phyloP scores from a whole-genome alignment of 108 stramenopile genomes.

The Epithemia pelagica region DNA sequence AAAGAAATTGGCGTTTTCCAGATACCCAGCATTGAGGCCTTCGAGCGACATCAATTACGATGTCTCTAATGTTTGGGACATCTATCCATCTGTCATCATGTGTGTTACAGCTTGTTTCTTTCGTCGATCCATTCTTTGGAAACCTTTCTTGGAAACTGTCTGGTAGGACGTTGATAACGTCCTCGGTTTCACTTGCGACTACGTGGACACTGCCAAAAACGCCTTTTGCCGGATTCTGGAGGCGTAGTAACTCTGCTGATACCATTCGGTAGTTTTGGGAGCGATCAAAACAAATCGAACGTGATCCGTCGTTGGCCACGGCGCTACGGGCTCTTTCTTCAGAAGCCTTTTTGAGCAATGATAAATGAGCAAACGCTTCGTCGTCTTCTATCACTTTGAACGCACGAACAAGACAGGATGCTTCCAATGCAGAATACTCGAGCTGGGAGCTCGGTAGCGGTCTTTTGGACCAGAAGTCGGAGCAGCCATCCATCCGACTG shows the following conservation, averaged over 20 bases:
- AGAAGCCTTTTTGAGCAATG: constrained; percentile 6
- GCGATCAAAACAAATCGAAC: constrained; percentile 12
- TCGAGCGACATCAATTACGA: constrained; percentile 19
- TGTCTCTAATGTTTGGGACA: constrained; percentile 12
- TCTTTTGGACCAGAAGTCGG: not conserved
- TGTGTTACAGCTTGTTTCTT: not conserved
- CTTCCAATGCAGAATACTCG: not conserved
- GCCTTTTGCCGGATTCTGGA: not conserved
- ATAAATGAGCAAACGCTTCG: not conserved
- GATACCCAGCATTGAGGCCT: constrained; percentile 21
- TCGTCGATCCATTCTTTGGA: not conserved
- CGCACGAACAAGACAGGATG: not conserved
- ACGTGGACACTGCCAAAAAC: constrained; percentile 1
- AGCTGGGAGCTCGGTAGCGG: not conserved
- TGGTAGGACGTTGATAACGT: constrained; percentile 8
- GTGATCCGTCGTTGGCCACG: not conserved
- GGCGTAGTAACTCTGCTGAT: constrained; percentile 1
- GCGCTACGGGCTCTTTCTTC: not conserved
- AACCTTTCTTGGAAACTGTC: not conserved
- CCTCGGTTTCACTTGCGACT: not conserved
- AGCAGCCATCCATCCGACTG: not conserved
- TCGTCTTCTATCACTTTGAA: constrained; percentile 1
- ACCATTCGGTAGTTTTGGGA: not conserved
- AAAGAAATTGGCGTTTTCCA: constrained; percentile 13
- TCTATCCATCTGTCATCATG: not conserved